phyloP scores from a whole-genome alignment of 352 stramenopile species.

The Phytophthora syringae region DNA sequence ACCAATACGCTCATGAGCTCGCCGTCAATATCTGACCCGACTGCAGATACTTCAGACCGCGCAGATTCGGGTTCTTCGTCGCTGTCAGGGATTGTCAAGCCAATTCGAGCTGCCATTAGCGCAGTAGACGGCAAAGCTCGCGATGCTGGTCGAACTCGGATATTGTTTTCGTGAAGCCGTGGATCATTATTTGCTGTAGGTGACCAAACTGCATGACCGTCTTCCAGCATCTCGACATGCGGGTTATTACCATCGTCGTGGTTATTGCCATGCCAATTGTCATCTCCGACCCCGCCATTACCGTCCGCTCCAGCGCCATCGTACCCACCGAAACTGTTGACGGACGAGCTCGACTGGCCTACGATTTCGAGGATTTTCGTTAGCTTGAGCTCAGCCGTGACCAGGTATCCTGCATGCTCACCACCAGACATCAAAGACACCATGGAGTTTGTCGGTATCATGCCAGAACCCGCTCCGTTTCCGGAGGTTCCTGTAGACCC shows the following conservation, averaged over 20 bases:
- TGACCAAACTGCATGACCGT: conserved; percentile 64
- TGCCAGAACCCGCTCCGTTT: conserved; percentile 3
- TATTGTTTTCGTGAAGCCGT: conserved; percentile 81
- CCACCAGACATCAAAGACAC: conserved; percentile 40
- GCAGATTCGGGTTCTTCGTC: conserved; percentile 56
- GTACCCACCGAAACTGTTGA: conserved; percentile 61
- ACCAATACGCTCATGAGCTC: conserved; percentile 67
- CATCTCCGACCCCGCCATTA: conserved; percentile 34
- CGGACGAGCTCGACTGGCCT: conserved; percentile 69
- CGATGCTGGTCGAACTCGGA: conserved; percentile 58
- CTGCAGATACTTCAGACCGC: conserved; percentile 52
- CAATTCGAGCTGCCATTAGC: conserved; percentile 30
- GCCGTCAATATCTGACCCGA: conserved; percentile 23
- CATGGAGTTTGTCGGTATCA: conserved; percentile 36
- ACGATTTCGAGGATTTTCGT: conserved; percentile 81
- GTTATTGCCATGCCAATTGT: conserved; percentile 31
- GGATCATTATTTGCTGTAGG: conserved; percentile 75
- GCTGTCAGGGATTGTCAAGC: conserved; percentile 37
- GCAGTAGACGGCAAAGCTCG: conserved; percentile 18
- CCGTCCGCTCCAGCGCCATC: conserved; percentile 33
- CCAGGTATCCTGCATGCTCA: conserved; percentile 64
- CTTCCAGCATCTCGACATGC: conserved; percentile 55
- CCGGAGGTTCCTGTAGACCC: conserved; percentile 3
- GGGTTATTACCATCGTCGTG: conserved; percentile 28
- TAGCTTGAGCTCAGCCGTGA: conserved; percentile 75